Percentiles rank a stretch among this genome's conserved stretches.
phyloP scores from a whole-genome alignment of 805 yeast species.

The Danielia reshetovae region DNA sequence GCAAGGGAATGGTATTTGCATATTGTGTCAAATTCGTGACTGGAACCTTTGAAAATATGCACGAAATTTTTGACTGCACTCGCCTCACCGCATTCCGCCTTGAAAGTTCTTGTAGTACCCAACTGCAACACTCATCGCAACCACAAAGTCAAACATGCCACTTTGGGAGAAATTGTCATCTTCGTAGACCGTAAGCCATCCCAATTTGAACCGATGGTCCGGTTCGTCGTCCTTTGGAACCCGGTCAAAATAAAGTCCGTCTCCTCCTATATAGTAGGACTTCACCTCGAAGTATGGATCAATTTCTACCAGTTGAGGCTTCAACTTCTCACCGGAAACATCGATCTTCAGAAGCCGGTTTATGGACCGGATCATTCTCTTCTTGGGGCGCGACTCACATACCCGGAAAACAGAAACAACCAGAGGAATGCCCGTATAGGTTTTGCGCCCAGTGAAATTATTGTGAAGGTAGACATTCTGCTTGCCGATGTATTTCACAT shows the following conservation, averaged over 20 bases:
- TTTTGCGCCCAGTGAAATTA: conserved; percentile 21
- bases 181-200: conserved; percentile 64
- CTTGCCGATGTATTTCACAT: conserved; percentile 29
- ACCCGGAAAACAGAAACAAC: conserved; percentile 41
- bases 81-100: too few relatives aligned
- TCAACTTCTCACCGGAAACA: background rate
- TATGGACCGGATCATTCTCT: conserved; percentile 33
- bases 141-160: conserved; percentile 52
- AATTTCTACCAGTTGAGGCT: conserved; percentile 5
- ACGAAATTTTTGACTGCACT: too few relatives aligned
- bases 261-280: conserved; percentile 45
- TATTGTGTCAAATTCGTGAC: too few relatives aligned
- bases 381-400: conserved; percentile 33
- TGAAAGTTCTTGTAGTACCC: conserved; percentile 32
- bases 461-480: conserved; percentile 36
- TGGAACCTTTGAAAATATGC: too few relatives aligned
- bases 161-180: conserved; percentile 24
- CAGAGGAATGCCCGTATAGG: conserved; percentile 17
- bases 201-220: conserved; percentile 49
- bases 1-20: too few relatives aligned
- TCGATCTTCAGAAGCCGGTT: conserved; percentile 18
- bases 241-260: conserved; percentile 42
- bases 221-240: conserved; percentile 60
- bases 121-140: conserved; percentile 51
- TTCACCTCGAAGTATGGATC: conserved; percentile 17